Conservation (phyloP, 2,329 filamentous ascomycete genomes). For the Rachicladosporium sp. region DNA sequence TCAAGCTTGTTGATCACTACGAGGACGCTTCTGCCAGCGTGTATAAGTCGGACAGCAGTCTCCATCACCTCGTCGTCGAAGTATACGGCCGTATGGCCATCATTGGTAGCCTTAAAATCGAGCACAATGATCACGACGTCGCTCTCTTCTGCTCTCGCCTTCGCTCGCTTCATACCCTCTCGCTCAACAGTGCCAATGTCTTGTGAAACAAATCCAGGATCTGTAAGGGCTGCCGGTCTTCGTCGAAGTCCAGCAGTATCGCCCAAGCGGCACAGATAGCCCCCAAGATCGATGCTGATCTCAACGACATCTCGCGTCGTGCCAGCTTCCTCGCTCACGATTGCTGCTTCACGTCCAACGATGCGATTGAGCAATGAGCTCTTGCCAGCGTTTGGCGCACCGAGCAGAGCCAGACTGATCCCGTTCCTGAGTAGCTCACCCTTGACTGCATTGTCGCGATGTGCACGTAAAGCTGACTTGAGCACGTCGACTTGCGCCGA, state of each 20-base stretch:
- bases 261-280: conserved; percentile 85
- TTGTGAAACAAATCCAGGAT: conserved; percentile 3
- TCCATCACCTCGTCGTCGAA: conserved; percentile 44
- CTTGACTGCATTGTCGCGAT: conserved; percentile 65
- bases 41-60: conserved; percentile 39
- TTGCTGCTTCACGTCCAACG: conserved; percentile 84
- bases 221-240: neutral
- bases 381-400: conserved; percentile 89
- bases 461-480: conserved; percentile 49
- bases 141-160: conserved; percentile 65
- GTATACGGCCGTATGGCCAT: conserved; percentile 14
- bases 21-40: conserved; percentile 41
- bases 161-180: conserved; percentile 83
- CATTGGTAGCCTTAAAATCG: conserved; percentile 48
- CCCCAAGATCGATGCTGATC: conserved; percentile 75
- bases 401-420: conserved; percentile 74
- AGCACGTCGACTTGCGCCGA: conserved; percentile 51
- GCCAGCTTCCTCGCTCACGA: conserved; percentile 83
- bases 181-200: conserved; percentile 63
- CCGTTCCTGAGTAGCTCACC: conserved; percentile 76
- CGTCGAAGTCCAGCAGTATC: conserved; percentile 79
- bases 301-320: conserved; percentile 93
- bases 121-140: conserved; percentile 76
- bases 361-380: conserved; percentile 85
- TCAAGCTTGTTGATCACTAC: conserved; percentile 52